Base-by-base conservation (phyloP, 495 filamentous ascomycete genomes). In the Lepidopterella palustris region DNA sequence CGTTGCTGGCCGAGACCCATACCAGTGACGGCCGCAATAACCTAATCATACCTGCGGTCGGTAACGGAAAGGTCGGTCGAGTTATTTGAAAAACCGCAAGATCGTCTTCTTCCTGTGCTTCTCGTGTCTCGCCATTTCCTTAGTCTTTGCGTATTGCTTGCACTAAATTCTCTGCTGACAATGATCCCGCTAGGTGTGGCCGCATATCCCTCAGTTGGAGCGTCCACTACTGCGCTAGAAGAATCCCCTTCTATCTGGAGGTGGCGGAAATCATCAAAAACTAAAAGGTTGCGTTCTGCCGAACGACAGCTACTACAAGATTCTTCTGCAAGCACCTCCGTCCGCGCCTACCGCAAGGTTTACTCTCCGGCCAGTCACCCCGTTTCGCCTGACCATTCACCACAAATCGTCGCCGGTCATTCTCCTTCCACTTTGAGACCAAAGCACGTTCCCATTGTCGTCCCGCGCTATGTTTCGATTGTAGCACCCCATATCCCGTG, bases 371-470 rank as follows among this genome's bases (percentile, higher is more conserved):
- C 27, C 32, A 27, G 52, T 40, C 52, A n/a, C 48, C 45, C 60
- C 47, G 52, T 47, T 45, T 49, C 47, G 27, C 45, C 23, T 55
- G 21, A 60, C 13, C 55, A 55, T 59, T 49, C 65, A 20, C 26
- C 53, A 8, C 25, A 60, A 1, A 29, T 53, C 53, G 31, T 47
- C 50, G 55, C 51, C 54, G 31, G 28, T 45, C 58, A 51, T 68
- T 53, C 64, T 47, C 49, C 65, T 40, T 53, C 39, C 55, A 45
- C 55, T 21, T 53, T 60, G 18, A 55, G 69, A 57, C 68, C 72
- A n/a, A 74, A 70, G 62, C 72, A 76, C 66, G 61, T 76, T 56
- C 72, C 73, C 45, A 74, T 76, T 47, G 61, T 76, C 35, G 66
- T 76, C 35, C 70, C 71, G 35, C 35, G 63, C 40, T 72, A 75